Evolutionary conservation across 2,329 filamentous ascomycete genomes (phyloP).

Genomic region (Clonostachys rhizophaga): DNA sequence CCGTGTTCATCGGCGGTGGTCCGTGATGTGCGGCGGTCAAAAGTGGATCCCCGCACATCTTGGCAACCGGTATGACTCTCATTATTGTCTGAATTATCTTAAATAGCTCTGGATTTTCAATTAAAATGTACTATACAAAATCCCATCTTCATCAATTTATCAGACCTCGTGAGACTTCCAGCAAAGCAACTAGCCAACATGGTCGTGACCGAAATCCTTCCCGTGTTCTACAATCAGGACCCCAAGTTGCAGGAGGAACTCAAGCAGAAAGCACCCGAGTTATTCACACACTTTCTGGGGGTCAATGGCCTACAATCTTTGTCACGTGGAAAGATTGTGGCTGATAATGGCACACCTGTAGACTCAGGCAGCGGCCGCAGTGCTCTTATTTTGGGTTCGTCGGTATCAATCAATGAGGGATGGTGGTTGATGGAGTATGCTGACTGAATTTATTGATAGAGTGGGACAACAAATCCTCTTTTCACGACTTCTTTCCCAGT

Average conservation of each 20-base stretch:
- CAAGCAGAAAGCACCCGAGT: background rate
- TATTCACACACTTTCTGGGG: background rate
- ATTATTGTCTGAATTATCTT: background rate
- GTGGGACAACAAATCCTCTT: too few relatives aligned
- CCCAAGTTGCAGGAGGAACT: background rate
- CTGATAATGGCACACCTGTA: constrained; percentile 7
- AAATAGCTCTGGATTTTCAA: background rate
- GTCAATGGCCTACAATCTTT: background rate
- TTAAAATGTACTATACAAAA: background rate
- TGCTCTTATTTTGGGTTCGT: too few relatives aligned
- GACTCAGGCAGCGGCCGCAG: too few relatives aligned
- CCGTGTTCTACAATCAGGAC: background rate
- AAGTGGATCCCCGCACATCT: background rate
- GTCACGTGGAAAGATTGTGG: background rate
- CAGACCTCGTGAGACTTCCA: background rate
- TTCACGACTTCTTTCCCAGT: too few relatives aligned
- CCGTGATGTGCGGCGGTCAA: background rate
- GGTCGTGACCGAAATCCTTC: background rate
- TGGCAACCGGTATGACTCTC: background rate
- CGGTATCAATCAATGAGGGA: too few relatives aligned
- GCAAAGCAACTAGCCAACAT: background rate
- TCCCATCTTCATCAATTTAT: background rate
- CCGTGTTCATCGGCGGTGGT: constrained; percentile 9
- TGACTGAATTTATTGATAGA: too few relatives aligned
- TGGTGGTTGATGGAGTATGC: too few relatives aligned